Conservation (phyloP, 495 filamentous ascomycete genomes). For the Chaetomium cochliodes region DNA sequence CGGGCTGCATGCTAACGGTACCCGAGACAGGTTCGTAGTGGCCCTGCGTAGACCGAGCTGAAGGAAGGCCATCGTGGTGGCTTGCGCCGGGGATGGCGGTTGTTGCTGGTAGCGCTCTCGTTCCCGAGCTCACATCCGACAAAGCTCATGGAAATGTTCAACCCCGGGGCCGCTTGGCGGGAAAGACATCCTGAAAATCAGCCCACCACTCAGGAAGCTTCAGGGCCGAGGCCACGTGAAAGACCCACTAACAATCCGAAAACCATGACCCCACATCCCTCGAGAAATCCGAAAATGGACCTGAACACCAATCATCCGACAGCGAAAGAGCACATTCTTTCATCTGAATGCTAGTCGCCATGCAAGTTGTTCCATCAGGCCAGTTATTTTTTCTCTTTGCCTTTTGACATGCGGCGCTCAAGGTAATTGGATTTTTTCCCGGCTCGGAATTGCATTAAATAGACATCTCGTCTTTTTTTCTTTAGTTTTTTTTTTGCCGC, state of each 20-base stretch:
- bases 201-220: constrained; percentile 20
- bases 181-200: constrained; percentile 15
- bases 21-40: constrained; percentile 52
- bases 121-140: constrained; percentile 17
- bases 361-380: too few relatives aligned
- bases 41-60: constrained; percentile 53
- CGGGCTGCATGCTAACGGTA: constrained; percentile 63
- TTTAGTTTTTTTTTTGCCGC: too few relatives aligned
- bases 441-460: too few relatives aligned
- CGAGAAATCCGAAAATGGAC: neutral
- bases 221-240: neutral
- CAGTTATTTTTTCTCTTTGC: too few relatives aligned
- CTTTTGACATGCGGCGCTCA: too few relatives aligned
- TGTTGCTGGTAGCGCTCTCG: constrained; percentile 12
- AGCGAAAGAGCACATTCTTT: too few relatives aligned
- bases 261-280: neutral
- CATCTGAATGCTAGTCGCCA: too few relatives aligned
- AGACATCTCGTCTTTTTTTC: too few relatives aligned
- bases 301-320: too few relatives aligned
- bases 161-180: too few relatives aligned
- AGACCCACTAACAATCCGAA: neutral
- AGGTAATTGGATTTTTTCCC: too few relatives aligned
- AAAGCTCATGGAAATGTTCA: constrained; percentile 1
- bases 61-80: constrained; percentile 45
- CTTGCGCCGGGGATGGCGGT: constrained; percentile 23